phyloP scores from a whole-genome alignment of 495 filamentous ascomycete genomes.

The Neurospora sp. region DNA sequence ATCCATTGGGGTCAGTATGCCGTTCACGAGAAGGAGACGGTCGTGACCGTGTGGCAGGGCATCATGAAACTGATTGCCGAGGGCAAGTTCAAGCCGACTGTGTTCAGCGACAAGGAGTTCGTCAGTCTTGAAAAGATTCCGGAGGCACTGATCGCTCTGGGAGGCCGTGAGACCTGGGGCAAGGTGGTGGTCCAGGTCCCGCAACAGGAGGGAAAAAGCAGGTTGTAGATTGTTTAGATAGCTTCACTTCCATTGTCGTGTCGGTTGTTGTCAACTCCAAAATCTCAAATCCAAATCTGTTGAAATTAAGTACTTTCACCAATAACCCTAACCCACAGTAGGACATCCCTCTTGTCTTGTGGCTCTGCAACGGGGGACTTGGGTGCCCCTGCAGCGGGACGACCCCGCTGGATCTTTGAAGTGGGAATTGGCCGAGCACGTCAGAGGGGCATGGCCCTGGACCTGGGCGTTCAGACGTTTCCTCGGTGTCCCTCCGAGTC shows the following conservation, averaged over 20 bases:
- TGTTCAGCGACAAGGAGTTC: conserved; percentile 72
- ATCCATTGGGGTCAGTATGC: conserved; percentile 88
- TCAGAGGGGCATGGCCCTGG: background rate
- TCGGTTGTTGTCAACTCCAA: background rate
- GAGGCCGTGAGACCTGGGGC: conserved; percentile 78
- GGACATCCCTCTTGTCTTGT: background rate
- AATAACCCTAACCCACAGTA: conserved; percentile 2
- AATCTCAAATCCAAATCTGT: background rate
- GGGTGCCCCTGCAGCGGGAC: background rate
- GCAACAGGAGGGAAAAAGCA: conserved; percentile 47
- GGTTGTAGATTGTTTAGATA: conserved; percentile 23
- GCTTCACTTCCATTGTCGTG: background rate
- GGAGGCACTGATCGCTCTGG: conserved; percentile 65
- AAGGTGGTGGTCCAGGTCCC: conserved; percentile 89
- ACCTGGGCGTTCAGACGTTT: background rate
- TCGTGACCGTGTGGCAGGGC: conserved; percentile 68
- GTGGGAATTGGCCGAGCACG: background rate
- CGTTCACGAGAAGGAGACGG: conserved; percentile 57
- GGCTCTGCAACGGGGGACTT: background rate
- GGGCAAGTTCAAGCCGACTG: conserved; percentile 73
- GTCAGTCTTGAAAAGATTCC: conserved; percentile 72
- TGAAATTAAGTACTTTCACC: background rate
- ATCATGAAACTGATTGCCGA: conserved; percentile 65
- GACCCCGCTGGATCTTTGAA: background rate
- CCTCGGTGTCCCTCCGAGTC: background rate